Conservation (phyloP, 495 filamentous ascomycete genomes). For the Choiromyces venosus region DNA sequence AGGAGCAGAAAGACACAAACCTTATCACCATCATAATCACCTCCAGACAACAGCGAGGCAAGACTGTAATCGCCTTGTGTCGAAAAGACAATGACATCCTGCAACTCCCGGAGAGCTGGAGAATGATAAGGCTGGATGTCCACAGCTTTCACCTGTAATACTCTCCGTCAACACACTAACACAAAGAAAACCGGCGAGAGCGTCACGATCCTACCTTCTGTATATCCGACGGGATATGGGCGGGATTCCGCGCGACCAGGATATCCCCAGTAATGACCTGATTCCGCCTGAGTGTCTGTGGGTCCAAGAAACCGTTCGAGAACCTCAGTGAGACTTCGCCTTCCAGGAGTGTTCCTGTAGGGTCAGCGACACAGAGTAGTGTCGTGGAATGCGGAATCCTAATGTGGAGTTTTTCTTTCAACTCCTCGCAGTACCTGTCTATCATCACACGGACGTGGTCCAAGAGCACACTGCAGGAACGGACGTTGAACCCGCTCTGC, state of each 20-base stretch:
- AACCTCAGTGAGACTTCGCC: conserved; percentile 77
- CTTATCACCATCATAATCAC: conserved; percentile 91
- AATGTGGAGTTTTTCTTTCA: conserved; percentile 63
- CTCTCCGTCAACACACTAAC: conserved; percentile 4
- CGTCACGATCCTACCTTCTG: conserved; percentile 57
- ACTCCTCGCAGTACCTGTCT: conserved; percentile 51
- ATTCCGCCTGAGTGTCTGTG: conserved; percentile 49
- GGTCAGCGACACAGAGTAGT: conserved; percentile 77
- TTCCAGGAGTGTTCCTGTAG: conserved; percentile 60
- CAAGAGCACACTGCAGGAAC: conserved; percentile 55
- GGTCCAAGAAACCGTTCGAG: conserved; percentile 59
- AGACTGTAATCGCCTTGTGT: conserved; percentile 62
- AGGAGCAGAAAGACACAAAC: conserved; percentile 39
- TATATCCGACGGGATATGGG: conserved; percentile 75
- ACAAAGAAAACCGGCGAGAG: neutral
- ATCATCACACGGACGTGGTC: conserved; percentile 54
- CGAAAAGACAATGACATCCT: conserved; percentile 84
- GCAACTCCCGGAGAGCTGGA: conserved; percentile 63
- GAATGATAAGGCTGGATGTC: conserved; percentile 46
- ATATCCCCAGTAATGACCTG: conserved; percentile 53
- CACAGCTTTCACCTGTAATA: conserved; percentile 51
- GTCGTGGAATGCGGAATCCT: conserved; percentile 68
- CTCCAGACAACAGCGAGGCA: conserved; percentile 78
- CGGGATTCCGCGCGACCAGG: conserved; percentile 78
- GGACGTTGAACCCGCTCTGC: conserved; percentile 61